These are phyloP conservation scores for Rhodotorula graminis DNA, from an alignment of 768 basidiomycete genomes.

Conservation along the genomic window DNA sequence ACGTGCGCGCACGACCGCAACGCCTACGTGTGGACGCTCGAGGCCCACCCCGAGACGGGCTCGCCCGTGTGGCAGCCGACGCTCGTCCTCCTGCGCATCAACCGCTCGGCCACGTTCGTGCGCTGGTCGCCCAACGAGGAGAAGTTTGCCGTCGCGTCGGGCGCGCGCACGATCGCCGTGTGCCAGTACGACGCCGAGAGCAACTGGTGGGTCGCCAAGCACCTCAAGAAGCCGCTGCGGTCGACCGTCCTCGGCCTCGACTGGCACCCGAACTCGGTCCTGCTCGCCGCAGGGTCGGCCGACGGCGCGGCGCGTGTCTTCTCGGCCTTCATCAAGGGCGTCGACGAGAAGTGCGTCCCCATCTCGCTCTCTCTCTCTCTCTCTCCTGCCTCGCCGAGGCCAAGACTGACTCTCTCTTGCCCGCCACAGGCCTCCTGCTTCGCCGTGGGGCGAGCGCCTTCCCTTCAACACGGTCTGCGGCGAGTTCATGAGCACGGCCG, in stretches of 20 bases:
- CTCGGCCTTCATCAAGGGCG: conserved; percentile 97
- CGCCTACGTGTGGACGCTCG: conserved; percentile 95
- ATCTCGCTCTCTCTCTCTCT: not conserved
- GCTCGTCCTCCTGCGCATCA: conserved; percentile 88
- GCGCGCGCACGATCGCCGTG: conserved; percentile 90
- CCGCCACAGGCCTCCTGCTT: conserved; percentile 70
- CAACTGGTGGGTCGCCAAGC: conserved; percentile 98
- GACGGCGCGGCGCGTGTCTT: conserved; percentile 98
- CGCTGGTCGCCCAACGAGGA: conserved; percentile 96
- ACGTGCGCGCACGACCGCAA: conserved; percentile 99
- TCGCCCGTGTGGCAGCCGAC: conserved; percentile 84
- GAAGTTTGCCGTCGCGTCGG: conserved; percentile 97
- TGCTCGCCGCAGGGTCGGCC: conserved; percentile 92
- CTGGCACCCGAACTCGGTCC: conserved; percentile 98
- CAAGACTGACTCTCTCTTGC: conserved; percentile 49
- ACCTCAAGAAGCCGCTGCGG: conserved; percentile 93
- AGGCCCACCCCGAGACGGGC: conserved; percentile 66
- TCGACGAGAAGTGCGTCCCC: conserved; percentile 71
- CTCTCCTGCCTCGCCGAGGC: not conserved
- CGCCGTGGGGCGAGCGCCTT: conserved; percentile 79
- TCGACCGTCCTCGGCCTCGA: conserved; percentile 90
- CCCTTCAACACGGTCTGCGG: conserved; percentile 98
- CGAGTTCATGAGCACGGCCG: conserved; percentile 79
- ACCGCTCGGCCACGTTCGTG: conserved; percentile 89
- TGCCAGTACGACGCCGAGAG: conserved; percentile 97